Percentiles rank a stretch among this genome's conserved stretches.
These are phyloP conservation scores for Exsudoporus frostii DNA, from an alignment of 768 basidiomycete species.

Conservation along the genomic window DNA sequence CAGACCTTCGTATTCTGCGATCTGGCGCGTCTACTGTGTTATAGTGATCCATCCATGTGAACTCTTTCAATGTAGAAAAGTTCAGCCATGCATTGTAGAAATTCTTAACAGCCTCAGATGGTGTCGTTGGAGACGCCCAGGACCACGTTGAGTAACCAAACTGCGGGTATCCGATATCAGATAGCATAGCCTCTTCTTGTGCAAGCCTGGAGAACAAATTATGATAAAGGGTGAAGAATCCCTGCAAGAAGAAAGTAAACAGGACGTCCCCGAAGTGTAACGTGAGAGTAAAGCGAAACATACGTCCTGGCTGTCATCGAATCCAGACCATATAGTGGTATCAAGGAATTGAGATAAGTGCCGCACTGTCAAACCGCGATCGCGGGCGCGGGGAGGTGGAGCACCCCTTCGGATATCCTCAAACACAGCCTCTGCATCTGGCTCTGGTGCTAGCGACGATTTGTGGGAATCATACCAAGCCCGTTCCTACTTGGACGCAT, in stretches of 20 bases:
- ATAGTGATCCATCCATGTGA: slow-evolving; percentile 85
- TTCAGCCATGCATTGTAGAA: slow-evolving; percentile 89
- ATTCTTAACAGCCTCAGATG: slow-evolving; percentile 50
- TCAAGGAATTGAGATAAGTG: slow-evolving; percentile 88
- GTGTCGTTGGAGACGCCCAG: slow-evolving; percentile 54
- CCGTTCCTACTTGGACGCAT: slow-evolving; percentile 69
- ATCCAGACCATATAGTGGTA: slow-evolving; percentile 58
- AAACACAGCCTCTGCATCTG: slow-evolving; percentile 81
- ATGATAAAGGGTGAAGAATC: slow-evolving; percentile 87
- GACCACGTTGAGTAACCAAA: slow-evolving; percentile 80
- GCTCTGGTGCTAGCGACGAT: slow-evolving; percentile 71
- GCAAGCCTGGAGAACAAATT: slow-evolving; percentile 82
- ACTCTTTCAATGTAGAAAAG: slow-evolving; percentile 85
- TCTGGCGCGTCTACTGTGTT: slow-evolving; percentile 83
- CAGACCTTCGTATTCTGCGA: slow-evolving; percentile 72
- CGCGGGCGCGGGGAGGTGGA: slow-evolving; percentile 50
- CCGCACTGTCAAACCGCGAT: slow-evolving; percentile 73
- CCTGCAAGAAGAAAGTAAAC: slow-evolving; percentile 40
- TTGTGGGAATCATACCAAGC: slow-evolving; percentile 98
- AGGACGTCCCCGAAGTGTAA: not conserved
- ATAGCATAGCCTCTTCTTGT: slow-evolving; percentile 61
- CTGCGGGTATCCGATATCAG: slow-evolving; percentile 61
- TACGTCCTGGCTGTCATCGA: slow-evolving; percentile 63
- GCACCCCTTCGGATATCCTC: slow-evolving; percentile 78
- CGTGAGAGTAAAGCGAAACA: slow-evolving; percentile 19